phyloP scores from a whole-genome alignment of 2,329 filamentous ascomycete species.

The Fusarium vanettenii region DNA sequence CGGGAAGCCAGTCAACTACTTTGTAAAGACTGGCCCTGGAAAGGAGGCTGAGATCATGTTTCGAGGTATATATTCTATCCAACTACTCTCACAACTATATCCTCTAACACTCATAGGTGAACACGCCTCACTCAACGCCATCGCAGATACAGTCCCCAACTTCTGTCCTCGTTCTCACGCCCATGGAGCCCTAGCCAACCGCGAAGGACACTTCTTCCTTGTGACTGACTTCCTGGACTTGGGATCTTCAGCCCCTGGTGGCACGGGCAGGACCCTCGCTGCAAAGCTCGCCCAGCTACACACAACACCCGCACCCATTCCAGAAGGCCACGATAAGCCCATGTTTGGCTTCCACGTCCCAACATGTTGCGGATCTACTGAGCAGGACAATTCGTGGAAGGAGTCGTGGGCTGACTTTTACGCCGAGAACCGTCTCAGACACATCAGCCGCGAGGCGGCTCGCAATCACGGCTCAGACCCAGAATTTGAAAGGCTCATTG shows the following conservation, averaged over 20 bases:
- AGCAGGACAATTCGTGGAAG: conserved; percentile 81
- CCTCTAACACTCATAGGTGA: conserved; percentile 68
- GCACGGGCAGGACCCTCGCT: conserved; percentile 71
- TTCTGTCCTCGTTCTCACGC: conserved; percentile 83
- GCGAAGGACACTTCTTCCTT: conserved; percentile 65
- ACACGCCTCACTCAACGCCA: conserved; percentile 84
- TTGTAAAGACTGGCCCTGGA: conserved; percentile 77
- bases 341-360: conserved; percentile 86
- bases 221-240: conserved; percentile 86
- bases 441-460: conserved; percentile 69
- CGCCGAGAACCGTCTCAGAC: conserved; percentile 77
- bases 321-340: conserved; percentile 66
- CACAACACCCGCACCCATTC: conserved; percentile 76
- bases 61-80: conserved; percentile 61
- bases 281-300: conserved; percentile 84
- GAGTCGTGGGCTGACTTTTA: conserved; percentile 88
- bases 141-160: conserved; percentile 76
- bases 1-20: conserved; percentile 67
- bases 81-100: conserved; percentile 8
- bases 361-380: conserved; percentile 88
- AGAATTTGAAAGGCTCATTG: conserved; percentile 72
- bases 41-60: conserved; percentile 76
- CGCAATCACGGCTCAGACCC: conserved; percentile 72
- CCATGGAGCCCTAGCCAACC: conserved; percentile 70
- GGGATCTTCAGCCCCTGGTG: conserved; percentile 52